Evolutionary conservation across 257 asterid species (phyloP).

Genomic region (Solanum appendiculatum): DNA sequence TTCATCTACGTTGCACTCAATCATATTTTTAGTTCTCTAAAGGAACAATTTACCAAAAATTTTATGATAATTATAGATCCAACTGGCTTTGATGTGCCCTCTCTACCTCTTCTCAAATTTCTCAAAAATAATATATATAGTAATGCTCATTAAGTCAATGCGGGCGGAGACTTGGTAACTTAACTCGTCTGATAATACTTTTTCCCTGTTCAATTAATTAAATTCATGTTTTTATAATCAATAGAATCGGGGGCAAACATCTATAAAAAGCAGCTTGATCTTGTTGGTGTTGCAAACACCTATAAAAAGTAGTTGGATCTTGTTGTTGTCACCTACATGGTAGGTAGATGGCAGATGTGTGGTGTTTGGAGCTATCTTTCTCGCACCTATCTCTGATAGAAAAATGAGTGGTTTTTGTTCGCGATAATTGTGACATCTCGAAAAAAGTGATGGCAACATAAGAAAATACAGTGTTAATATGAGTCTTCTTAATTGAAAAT

Average conservation of each 20-base stretch:
- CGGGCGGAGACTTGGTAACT: background rate
- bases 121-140: background rate
- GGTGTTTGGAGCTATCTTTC: no score
- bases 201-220: background rate
- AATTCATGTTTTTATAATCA: background rate
- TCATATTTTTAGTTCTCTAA: background rate
- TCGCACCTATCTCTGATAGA: no score
- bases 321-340: no score
- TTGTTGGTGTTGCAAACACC: no score
- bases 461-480: no score
- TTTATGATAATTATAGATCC: background rate
- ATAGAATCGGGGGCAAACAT: no score
- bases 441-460: no score
- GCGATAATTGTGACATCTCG: no score
- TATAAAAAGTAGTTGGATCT: no score
- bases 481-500: no score
- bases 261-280: background rate
- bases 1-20: slow-evolving; percentile 1
- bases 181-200: background rate
- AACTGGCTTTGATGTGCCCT: background rate
- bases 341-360: no score
- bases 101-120: background rate
- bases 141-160: background rate
- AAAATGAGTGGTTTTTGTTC: no score
- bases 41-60: background rate